These are phyloP conservation scores for Diversispora epigaea DNA, from an alignment of 192 early-diverging fungal genomes.

Conservation along the genomic window DNA sequence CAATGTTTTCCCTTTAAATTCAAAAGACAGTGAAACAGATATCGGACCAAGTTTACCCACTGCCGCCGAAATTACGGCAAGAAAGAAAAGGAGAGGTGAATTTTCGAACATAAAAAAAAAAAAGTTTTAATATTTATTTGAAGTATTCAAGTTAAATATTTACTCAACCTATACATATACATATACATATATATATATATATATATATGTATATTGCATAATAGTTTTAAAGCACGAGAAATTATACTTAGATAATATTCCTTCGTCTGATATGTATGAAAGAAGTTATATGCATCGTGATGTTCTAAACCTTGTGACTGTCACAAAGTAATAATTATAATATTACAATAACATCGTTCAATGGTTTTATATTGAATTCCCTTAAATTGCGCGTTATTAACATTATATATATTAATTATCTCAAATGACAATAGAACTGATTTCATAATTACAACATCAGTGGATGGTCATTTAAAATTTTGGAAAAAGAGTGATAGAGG, in stretches of 20 bases:
- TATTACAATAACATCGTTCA: neutral
- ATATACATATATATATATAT: neutral
- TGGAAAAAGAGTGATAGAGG: conserved; percentile 95
- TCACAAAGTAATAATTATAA: conserved; percentile 68
- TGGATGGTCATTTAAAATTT: conserved; percentile 97
- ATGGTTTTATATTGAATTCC: too few species aligned
- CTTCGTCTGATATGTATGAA: conserved; percentile 91
- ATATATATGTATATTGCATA: neutral
- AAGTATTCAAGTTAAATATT: neutral
- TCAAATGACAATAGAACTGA: conserved; percentile 81
- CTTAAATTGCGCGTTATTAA: neutral
- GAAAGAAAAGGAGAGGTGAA: conserved; percentile 40
- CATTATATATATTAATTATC: neutral
- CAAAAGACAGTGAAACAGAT: conserved; percentile 31
- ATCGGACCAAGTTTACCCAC: conserved; percentile 41
- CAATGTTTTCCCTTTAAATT: too few species aligned
- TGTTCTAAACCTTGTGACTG: conserved; percentile 72
- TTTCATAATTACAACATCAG: conserved; percentile 91
- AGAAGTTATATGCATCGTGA: conserved; percentile 96
- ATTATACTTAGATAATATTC: conserved; percentile 77
- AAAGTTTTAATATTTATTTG: too few species aligned
- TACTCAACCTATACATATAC: neutral
- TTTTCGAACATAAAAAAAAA: too few species aligned
- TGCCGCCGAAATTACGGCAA: conserved; percentile 32
- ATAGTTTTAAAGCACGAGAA: conserved; percentile 66